phyloP scores from a whole-genome alignment of 768 basidiomycete genomes.

The Boletellus ananiceps region DNA sequence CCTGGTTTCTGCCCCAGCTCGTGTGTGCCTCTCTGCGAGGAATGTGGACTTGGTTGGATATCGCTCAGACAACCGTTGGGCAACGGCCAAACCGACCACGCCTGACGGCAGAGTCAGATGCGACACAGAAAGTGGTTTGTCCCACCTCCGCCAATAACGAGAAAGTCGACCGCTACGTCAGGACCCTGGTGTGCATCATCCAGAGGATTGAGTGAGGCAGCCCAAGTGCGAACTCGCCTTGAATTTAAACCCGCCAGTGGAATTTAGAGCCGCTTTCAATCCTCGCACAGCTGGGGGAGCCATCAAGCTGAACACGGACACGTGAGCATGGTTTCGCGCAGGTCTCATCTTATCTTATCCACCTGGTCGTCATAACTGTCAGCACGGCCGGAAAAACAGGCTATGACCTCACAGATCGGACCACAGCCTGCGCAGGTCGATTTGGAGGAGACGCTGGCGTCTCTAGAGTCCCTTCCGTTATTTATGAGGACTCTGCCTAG shows the following conservation, averaged over 20 bases:
- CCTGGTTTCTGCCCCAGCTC: slow-evolving; percentile 87
- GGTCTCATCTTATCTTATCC: slow-evolving; percentile 20
- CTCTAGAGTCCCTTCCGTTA: slow-evolving; percentile 68
- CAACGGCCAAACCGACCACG: slow-evolving; percentile 82
- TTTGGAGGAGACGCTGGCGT: slow-evolving; percentile 36
- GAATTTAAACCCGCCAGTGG: slow-evolving; percentile 52
- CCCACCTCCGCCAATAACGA: slow-evolving; percentile 84
- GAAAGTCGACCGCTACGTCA: slow-evolving; percentile 70
- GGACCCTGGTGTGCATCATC: slow-evolving; percentile 43
- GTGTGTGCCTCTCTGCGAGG: slow-evolving; percentile 72
- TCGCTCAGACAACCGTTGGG: slow-evolving; percentile 60
- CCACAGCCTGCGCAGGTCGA: slow-evolving; percentile 22
- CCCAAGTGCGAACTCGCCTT: slow-evolving; percentile 41
- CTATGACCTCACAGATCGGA: slow-evolving; percentile 16
- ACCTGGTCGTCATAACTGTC: not conserved
- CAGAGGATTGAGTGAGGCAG: not conserved
- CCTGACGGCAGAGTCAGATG: slow-evolving; percentile 39
- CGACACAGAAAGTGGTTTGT: not conserved
- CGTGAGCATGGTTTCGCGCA: not conserved
- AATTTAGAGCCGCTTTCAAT: slow-evolving; percentile 58
- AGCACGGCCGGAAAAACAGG: not conserved
- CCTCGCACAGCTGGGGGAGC: slow-evolving; percentile 40
- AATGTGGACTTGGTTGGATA: slow-evolving; percentile 70
- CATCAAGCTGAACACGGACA: slow-evolving; percentile 23
- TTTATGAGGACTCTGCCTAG: slow-evolving; percentile 89